Evolutionary conservation across 345 rosid genomes (phyloP).

Genomic region (Salix arbutifolia): DNA sequence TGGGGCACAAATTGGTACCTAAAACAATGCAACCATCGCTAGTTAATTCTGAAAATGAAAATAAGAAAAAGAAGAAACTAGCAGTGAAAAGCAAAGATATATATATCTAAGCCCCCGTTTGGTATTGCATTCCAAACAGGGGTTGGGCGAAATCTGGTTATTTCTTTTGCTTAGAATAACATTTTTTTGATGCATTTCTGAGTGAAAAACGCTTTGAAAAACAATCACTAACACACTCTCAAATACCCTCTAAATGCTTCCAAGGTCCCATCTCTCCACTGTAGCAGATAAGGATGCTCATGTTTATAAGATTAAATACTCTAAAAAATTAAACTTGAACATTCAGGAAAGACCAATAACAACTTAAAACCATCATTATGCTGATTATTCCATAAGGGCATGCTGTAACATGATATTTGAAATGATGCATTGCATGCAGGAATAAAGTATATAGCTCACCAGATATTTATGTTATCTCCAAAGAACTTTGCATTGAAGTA

Average conservation of each 20-base stretch:
- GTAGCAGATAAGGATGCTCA: neutral
- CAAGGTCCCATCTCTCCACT: neutral
- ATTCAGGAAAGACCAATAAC: neutral
- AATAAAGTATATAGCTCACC: slow-evolving; percentile 37
- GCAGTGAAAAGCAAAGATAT: neutral
- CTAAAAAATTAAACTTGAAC: neutral
- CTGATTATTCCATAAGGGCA: neutral
- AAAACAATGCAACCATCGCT: slow-evolving; percentile 16
- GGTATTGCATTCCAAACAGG: too few relatives aligned
- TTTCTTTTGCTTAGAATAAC: too few relatives aligned
- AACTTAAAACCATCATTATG: neutral
- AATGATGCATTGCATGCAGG: neutral
- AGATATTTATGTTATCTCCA: slow-evolving; percentile 47
- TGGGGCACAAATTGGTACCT: slow-evolving; percentile 98
- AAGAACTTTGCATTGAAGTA: slow-evolving; percentile 85
- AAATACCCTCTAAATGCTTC: neutral
- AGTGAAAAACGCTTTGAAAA: too few relatives aligned
- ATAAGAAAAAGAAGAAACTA: neutral
- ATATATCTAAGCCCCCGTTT: too few relatives aligned
- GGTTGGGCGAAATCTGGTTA: too few relatives aligned
- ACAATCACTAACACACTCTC: too few relatives aligned
- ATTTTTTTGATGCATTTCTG: too few relatives aligned
- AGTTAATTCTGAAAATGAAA: neutral
- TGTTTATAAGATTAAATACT: neutral
- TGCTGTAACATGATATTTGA: neutral